These are phyloP conservation scores for Pseudozyma pruni DNA, from an alignment of 1,284 basidiomycete species.

Conservation along the genomic window DNA sequence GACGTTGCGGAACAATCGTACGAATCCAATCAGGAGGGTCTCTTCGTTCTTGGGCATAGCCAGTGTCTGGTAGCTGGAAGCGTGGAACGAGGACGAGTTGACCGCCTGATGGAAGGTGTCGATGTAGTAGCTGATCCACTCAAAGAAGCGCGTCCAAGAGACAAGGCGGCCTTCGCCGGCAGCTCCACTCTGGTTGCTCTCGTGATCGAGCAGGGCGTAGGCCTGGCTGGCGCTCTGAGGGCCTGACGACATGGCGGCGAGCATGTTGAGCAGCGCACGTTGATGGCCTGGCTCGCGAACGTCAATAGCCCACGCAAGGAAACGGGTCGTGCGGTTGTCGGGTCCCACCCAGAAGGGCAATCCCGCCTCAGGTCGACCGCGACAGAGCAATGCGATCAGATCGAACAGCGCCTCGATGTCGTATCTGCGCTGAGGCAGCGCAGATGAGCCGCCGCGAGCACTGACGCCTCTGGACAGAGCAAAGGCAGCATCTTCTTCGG, in stretches of 20 bases:
- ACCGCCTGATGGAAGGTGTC: constrained; percentile 57
- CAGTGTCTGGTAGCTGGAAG: constrained; percentile 40
- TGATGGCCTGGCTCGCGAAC: constrained; percentile 63
- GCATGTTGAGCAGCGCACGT: constrained; percentile 65
- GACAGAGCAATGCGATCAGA: constrained; percentile 59
- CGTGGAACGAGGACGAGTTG: constrained; percentile 32
- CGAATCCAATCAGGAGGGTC: constrained; percentile 80
- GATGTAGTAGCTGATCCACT: constrained; percentile 66
- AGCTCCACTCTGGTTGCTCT: constrained; percentile 27
- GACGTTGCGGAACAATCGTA: constrained; percentile 82
- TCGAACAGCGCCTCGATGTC: constrained; percentile 67
- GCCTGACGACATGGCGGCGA: constrained; percentile 61
- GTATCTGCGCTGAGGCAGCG: constrained; percentile 62
- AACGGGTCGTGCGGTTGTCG: constrained; percentile 69
- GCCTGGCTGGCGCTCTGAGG: constrained; percentile 63
- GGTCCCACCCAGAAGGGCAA: constrained; percentile 61
- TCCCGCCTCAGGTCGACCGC: constrained; percentile 57
- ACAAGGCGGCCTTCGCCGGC: constrained; percentile 57
- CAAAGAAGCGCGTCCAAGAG: constrained; percentile 65
- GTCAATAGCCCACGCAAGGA: constrained; percentile 67
- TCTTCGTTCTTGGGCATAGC: constrained; percentile 80
- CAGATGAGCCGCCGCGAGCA: constrained; percentile 27
- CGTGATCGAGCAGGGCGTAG: constrained; percentile 59
- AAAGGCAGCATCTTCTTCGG: constrained; percentile 66
- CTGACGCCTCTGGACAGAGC: constrained; percentile 41